Base-by-base conservation (phyloP, 106 monocot genomes). In the Hemerocallis citrina region DNA sequence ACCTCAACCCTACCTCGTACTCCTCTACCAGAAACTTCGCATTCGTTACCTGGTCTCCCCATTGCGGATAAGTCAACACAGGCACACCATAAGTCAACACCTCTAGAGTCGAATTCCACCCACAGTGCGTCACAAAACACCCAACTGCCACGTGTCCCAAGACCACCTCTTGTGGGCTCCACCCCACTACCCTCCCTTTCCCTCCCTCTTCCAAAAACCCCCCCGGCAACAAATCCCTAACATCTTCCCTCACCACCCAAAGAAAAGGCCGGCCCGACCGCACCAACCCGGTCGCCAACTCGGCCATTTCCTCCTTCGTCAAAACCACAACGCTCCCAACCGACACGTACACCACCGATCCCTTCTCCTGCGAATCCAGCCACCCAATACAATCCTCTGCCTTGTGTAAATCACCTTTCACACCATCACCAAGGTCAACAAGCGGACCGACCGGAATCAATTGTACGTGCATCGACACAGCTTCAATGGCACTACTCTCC, bases 21-120 rank as follows among this genome's bases (percentile, higher is more conserved):
- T 68, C 55, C 3, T 86, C 86, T 15, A 77, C 74, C 3, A 86
- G 31, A 34, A 86, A 81, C 57, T 75, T 86, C 10, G 81, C 81
- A 31, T 86, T 32, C 5, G 81, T 45, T 3, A 64, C 44, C 47
- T 86, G 86, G 52, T 86, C 86, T 3, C 78, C 86, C 59, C 62
- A 81, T 55, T 86, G 77, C 5, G 81, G 86, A 62, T 55, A 81
- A 7, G 74, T 71, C 16, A 86, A 31, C 27, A 81, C 75, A 55
- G 86, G 81, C 38, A 85, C 78, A 16, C 89, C 85, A 6, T 74
- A 56, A n/a, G 73, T 34, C 1, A 90, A 42, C 37, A 68, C 63
- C 66, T 90, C 85, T 13, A 81, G 66, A 39, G 81, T 77, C 15
- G 88, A 83, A 62, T 87, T 87, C 86, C 86, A 87, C 2, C 86